Conservation (phyloP, 495 filamentous ascomycete genomes). For the Choiromyces venosus region DNA sequence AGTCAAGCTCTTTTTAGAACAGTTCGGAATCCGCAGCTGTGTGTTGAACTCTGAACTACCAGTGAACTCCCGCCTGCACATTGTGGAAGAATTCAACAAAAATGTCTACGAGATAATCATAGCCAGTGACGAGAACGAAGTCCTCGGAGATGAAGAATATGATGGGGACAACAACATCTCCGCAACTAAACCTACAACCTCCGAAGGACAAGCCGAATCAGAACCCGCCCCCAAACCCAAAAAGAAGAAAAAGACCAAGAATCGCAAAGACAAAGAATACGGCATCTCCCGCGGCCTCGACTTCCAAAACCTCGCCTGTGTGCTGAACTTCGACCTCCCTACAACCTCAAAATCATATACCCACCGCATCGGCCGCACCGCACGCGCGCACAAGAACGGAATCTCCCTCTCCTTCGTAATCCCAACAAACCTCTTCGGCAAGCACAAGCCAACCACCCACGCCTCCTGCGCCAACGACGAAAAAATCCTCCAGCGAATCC, state of each 20-base stretch:
- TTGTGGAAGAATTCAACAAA: conserved; percentile 96
- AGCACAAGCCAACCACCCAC: conserved; percentile 79
- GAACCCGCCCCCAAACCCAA: conserved; percentile 30
- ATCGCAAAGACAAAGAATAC: conserved; percentile 71
- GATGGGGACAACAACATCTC: conserved; percentile 30
- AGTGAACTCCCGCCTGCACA: conserved; percentile 84
- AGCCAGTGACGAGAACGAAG: conserved; percentile 86
- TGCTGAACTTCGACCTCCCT: conserved; percentile 96
- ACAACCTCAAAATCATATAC: conserved; percentile 84
- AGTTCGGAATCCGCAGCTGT: conserved; percentile 90
- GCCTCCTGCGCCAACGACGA: conserved; percentile 74
- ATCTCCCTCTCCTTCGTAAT: conserved; percentile 95
- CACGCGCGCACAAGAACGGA: conserved; percentile 78
- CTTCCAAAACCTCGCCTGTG: conserved; percentile 88
- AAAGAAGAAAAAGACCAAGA: conserved; percentile 60
- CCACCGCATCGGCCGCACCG: conserved; percentile 91
- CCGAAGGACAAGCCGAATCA: conserved; percentile 43
- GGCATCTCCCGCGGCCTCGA: conserved; percentile 91
- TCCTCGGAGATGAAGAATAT: conserved; percentile 61
- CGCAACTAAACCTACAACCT: conserved; percentile 33
- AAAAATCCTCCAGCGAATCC: conserved; percentile 66
- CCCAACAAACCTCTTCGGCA: conserved; percentile 70
- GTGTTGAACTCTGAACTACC: conserved; percentile 93
- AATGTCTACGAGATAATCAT: conserved; percentile 95
- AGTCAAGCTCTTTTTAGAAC: conserved; percentile 90